Base-by-base conservation (phyloP, 2,329 filamentous ascomycete genomes). In the Rutstroemia sp. region DNA sequence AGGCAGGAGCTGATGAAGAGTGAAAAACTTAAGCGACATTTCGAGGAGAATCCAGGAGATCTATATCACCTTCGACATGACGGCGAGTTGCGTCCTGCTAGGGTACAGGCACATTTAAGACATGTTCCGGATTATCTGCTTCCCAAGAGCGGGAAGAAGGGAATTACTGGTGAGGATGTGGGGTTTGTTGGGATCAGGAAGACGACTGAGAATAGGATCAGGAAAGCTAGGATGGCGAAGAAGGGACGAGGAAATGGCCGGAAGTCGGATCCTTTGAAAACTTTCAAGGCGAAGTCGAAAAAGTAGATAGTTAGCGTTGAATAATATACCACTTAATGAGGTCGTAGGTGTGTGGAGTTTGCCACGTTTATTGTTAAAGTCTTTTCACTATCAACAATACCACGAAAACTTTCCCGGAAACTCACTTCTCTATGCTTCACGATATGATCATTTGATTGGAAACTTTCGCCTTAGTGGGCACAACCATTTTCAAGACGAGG, bases 31-130 rank as follows among this genome's bases (percentile, higher is more conserved):
- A 92, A 94, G 73, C 81, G 91, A 52, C 90, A 97, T 76, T 99
- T 97, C 67, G 94, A 97, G 70, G 94, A 99, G 72, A 96, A 99
- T 70, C 94, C 94, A 0, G 84, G 87, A 34, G 92, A 97, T 69
- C 75, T 97, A 62, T 82, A 84, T 39, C 90, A 96, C 69, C 77
- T 97, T 63, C 83, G 92, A 25, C 94, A 99, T 69, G 94, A 99
- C 69, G 86, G 86, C 39, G 92, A 96, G 71, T 77, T 95, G 56
- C 82, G 91, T 59, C 85, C 91, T 23, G 90, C 92, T 14, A 79
- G 89, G 58, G 85, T 91, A 47, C 92, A 97, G 72, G 81, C 88
- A 7, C 94, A 99, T 75, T 76, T 99, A 62, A 95, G 90, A 73
- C 90, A 96, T 71, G 88, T 99, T 1, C 94, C 94, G 0, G 92